Conservation (phyloP, 345 rosid genomes). For the Fremontodendron californicum region DNA sequence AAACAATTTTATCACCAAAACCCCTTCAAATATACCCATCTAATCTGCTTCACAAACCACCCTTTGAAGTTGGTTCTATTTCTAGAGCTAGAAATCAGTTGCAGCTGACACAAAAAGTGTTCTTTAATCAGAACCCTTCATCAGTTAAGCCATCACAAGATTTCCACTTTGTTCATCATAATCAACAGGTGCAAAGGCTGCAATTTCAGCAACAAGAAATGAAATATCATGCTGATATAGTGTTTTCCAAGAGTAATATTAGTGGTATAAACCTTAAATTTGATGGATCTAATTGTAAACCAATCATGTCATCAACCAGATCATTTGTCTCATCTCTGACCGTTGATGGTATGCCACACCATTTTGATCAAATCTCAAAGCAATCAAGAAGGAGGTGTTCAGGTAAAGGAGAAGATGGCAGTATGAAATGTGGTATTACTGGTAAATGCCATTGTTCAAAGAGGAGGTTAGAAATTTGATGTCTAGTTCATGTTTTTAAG, state of each 20-base stretch:
- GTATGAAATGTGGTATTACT: constrained; percentile 47
- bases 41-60: constrained; percentile 23
- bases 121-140: constrained; percentile 35
- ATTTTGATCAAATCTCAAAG: constrained; percentile 44
- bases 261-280: constrained; percentile 50
- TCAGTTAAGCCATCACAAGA: constrained; percentile 26
- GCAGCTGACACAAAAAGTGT: constrained; percentile 26
- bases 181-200: constrained; percentile 40
- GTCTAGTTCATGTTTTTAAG: neutral
- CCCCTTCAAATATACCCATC: constrained; percentile 56
- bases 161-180: constrained; percentile 43
- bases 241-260: constrained; percentile 42
- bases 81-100: constrained; percentile 28
- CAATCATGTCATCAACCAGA: constrained; percentile 53
- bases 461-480: constrained; percentile 49
- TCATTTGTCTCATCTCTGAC: constrained; percentile 65
- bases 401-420: constrained; percentile 58
- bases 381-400: constrained; percentile 53
- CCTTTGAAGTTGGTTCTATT: constrained; percentile 21
- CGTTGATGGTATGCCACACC: constrained; percentile 53
- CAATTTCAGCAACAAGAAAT: constrained; percentile 37
- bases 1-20: constrained; percentile 51
- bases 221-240: constrained; percentile 34
- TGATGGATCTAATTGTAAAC: too few relatives aligned
- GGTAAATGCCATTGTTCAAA: constrained; percentile 79